phyloP scores from a whole-genome alignment of 1,284 basidiomycete species.

The Tranzscheliella williamsii region DNA sequence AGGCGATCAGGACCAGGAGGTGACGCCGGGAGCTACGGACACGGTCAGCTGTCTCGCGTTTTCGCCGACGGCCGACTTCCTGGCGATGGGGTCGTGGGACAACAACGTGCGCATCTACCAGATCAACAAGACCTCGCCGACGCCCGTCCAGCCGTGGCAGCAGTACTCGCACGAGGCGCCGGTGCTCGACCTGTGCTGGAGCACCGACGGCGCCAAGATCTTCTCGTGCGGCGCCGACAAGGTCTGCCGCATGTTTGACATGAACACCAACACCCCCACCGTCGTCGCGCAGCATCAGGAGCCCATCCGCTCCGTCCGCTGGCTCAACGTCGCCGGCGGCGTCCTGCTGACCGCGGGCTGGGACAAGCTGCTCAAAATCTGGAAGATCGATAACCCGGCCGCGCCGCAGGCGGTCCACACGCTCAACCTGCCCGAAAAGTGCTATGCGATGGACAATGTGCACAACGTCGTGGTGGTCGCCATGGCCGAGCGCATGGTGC shows the following conservation, averaged over 20 bases:
- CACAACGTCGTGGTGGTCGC: constrained; percentile 89
- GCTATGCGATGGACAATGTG: constrained; percentile 79
- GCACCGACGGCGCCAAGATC: constrained; percentile 77
- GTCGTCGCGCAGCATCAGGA: constrained; percentile 83
- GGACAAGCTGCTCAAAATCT: constrained; percentile 80
- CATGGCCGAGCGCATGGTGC: constrained; percentile 84
- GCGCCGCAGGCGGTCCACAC: constrained; percentile 39
- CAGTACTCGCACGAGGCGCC: constrained; percentile 78
- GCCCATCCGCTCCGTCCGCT: constrained; percentile 75
- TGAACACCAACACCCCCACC: constrained; percentile 68
- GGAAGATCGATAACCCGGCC: constrained; percentile 49
- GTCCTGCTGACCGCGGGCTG: constrained; percentile 84
- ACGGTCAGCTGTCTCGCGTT: constrained; percentile 60
- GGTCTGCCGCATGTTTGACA: constrained; percentile 77
- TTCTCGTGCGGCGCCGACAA: constrained; percentile 87
- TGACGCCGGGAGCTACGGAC: constrained; percentile 64
- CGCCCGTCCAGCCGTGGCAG: constrained; percentile 67
- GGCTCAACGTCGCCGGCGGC: constrained; percentile 73
- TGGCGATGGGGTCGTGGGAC: constrained; percentile 62
- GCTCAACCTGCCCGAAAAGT: constrained; percentile 76
- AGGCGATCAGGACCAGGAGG: constrained; percentile 69
- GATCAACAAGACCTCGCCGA: constrained; percentile 69
- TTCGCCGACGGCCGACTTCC: constrained; percentile 61
- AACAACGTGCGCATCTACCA: constrained; percentile 66
- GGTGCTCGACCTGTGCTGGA: constrained; percentile 81